Evolutionary conservation across 805 yeast genomes (phyloP).

Genomic region (Yarrowia yakushimensis): DNA sequence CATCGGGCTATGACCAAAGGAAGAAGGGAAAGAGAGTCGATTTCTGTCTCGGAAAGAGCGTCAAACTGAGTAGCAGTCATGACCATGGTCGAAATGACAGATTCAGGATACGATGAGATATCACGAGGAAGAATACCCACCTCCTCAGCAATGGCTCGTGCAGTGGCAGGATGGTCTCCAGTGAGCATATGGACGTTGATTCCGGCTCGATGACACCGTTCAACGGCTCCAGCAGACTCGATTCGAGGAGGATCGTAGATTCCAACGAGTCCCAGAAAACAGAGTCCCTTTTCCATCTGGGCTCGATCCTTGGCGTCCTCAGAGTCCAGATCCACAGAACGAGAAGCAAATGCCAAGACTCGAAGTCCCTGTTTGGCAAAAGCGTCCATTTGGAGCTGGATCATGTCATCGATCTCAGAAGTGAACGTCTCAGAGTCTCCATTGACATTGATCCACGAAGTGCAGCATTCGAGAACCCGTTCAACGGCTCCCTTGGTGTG

Average conservation of each 20-base stretch:
- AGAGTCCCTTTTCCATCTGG: constrained; percentile 50
- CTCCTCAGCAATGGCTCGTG: constrained; percentile 74
- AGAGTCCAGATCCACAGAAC: constrained; percentile 36
- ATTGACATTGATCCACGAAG: constrained; percentile 47
- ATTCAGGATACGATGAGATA: constrained; percentile 50
- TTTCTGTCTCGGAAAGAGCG: constrained; percentile 52
- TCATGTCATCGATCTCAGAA: constrained; percentile 38
- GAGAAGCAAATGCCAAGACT: constrained; percentile 65
- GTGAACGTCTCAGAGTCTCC: constrained; percentile 30
- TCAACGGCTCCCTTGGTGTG: constrained; percentile 78
- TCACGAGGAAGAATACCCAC: constrained; percentile 71
- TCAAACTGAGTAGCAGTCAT: constrained; percentile 76
- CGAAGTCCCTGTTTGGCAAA: constrained; percentile 65
- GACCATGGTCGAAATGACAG: constrained; percentile 59
- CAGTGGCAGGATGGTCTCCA: constrained; percentile 78
- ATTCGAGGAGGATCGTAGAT: constrained; percentile 77
- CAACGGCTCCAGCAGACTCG: constrained; percentile 64
- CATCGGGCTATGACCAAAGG: constrained; percentile 80
- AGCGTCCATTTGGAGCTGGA: constrained; percentile 56
- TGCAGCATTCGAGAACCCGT: constrained; percentile 57
- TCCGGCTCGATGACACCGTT: constrained; percentile 67
- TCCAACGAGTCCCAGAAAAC: constrained; percentile 67
- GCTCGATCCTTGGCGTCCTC: constrained; percentile 29
- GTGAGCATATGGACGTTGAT: constrained; percentile 78
- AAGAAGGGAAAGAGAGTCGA: constrained; percentile 60